Conservation (phyloP, 208 protist species). For the Sergeia podlipaevii region DNA sequence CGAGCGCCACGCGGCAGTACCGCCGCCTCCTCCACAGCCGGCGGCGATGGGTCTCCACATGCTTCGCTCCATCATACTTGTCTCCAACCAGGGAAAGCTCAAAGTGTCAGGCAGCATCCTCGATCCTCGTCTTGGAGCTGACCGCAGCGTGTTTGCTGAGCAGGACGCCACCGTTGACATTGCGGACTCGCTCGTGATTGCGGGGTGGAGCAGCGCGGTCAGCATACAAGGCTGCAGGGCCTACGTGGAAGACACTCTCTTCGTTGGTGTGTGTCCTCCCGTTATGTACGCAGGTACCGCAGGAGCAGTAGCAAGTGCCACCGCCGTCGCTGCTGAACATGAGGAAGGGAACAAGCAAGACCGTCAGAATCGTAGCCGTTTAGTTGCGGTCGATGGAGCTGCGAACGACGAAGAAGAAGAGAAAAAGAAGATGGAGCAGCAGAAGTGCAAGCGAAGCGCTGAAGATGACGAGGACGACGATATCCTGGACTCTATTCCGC, state of each 20-base stretch:
- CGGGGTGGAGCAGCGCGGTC: slow-evolving; percentile 45
- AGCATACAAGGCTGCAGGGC: slow-evolving; percentile 63
- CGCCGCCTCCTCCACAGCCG: not conserved
- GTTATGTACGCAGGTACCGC: no score
- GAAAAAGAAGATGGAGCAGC: no score
- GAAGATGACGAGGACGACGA: no score
- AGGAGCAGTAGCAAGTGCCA: no score
- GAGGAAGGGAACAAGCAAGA: no score
- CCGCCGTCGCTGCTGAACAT: no score
- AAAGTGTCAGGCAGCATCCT: slow-evolving; percentile 25
- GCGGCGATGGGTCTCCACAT: slow-evolving; percentile 4
- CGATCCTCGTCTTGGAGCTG: slow-evolving; percentile 24
- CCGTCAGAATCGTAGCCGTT: no score
- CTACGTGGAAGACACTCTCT: slow-evolving; percentile 35
- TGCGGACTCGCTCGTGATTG: slow-evolving; percentile 35
- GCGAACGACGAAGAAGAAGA: no score
- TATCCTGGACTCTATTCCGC: not conserved
- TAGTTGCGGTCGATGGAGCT: no score
- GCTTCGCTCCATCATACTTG: slow-evolving; percentile 47
- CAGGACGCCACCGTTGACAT: slow-evolving; percentile 62
- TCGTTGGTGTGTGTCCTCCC: no score
- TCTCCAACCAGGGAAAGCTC: slow-evolving; percentile 61
- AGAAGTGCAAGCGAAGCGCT: no score
- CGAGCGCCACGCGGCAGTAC: no score
- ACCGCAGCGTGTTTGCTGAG: slow-evolving; percentile 68